Conservation (phyloP, 176 grass and related monocot species). For the barley (Hordeum vulgare) region DNA sequence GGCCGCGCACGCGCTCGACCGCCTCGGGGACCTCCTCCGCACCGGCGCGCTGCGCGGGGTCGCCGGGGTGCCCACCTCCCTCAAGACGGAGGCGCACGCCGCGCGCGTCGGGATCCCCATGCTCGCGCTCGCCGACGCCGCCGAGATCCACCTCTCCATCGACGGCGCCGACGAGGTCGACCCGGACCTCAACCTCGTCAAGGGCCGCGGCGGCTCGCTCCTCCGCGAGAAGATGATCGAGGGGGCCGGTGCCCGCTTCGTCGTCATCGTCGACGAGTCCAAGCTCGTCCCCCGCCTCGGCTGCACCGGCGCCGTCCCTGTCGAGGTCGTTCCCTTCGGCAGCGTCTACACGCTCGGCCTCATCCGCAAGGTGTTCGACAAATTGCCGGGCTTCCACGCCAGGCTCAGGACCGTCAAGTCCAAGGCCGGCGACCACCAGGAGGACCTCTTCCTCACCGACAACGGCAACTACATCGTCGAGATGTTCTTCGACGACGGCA, state of each 20-base stretch:
- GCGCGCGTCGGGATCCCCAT: conserved; percentile 43
- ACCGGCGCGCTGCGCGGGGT: conserved; percentile 14
- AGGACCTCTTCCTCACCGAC: conserved; percentile 53
- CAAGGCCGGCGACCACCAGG: background rate
- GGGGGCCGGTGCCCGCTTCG: conserved; percentile 39
- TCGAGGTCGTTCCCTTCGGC: conserved; percentile 66
- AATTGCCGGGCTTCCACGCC: conserved; percentile 36
- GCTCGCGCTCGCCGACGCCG: conserved; percentile 27
- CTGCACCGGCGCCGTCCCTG: conserved; percentile 47
- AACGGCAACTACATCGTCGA: conserved; percentile 74
- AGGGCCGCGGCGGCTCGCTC: conserved; percentile 71
- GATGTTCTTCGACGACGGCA: conserved; percentile 65
- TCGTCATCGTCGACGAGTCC: conserved; percentile 79
- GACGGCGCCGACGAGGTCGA: conserved; percentile 82
- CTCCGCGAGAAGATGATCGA: conserved; percentile 87
- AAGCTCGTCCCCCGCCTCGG: conserved; percentile 66
- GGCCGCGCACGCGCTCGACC: conserved; percentile 59
- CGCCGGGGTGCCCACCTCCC: conserved; percentile 56
- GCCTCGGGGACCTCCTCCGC: conserved; percentile 42
- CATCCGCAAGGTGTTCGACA: conserved; percentile 42
- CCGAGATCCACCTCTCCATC: conserved; percentile 49
- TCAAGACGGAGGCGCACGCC: conserved; percentile 50
- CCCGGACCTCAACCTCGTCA: conserved; percentile 67
- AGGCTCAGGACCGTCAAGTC: conserved; percentile 41
- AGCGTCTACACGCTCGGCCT: conserved; percentile 32